Evolutionary conservation across 495 filamentous ascomycete genomes (phyloP).

Genomic region (Neurospora sp.): DNA sequence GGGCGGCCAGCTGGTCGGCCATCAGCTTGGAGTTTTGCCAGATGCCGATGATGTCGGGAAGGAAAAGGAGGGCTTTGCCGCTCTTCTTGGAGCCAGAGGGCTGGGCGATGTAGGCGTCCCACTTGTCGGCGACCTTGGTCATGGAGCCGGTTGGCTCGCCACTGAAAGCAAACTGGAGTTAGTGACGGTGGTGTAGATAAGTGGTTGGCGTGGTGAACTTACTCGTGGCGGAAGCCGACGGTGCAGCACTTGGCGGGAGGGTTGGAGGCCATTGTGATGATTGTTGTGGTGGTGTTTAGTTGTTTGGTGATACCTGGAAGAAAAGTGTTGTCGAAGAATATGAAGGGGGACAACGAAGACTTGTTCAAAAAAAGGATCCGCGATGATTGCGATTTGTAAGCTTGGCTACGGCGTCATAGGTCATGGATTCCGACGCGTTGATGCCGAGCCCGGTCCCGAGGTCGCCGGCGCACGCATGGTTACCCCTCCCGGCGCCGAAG

Average conservation of each 20-base stretch:
- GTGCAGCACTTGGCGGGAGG: constrained; percentile 25
- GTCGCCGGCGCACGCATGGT: neutral
- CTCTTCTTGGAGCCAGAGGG: constrained; percentile 35
- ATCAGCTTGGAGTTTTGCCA: constrained; percentile 70
- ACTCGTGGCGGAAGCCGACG: constrained; percentile 24
- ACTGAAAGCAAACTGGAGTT: constrained; percentile 2
- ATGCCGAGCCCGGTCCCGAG: neutral
- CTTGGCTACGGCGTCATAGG: neutral
- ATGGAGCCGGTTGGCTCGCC: constrained; percentile 30
- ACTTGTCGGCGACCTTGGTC: constrained; percentile 31
- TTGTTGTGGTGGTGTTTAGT: neutral
- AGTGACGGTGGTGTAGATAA: neutral
- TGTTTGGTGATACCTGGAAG: neutral
- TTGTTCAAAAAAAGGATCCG: neutral
- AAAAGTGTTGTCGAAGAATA: neutral
- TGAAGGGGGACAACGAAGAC: neutral
- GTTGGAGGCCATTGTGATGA: constrained; percentile 23
- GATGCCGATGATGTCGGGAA: constrained; percentile 62
- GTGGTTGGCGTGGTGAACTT: neutral
- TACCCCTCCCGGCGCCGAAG: neutral
- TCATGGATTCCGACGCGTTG: neutral
- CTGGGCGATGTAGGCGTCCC: constrained; percentile 40
- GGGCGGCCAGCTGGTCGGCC: constrained; percentile 73
- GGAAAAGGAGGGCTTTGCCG: constrained; percentile 35
- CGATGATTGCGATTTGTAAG: neutral